Percentiles rank a stretch among this genome's conserved stretches.
Evolutionary conservation across 768 basidiomycete species (phyloP).

Genomic region (Mrakia blollopis): DNA sequence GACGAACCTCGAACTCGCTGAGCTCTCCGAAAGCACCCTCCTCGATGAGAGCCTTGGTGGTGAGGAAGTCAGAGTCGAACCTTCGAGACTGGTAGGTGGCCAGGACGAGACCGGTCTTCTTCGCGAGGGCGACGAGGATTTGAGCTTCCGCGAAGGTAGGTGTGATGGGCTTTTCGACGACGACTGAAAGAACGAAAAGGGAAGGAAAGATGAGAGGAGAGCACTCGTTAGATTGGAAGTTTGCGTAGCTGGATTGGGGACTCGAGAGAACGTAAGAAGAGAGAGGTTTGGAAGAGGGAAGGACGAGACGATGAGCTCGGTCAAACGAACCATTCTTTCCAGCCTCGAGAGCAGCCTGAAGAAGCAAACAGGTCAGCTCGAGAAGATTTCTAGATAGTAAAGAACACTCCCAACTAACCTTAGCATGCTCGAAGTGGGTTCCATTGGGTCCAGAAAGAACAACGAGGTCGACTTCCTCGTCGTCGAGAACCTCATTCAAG

Average conservation of each 20-base stretch:
- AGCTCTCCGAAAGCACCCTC: constrained; percentile 52
- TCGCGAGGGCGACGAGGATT: constrained; percentile 59
- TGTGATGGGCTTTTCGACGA: constrained; percentile 78
- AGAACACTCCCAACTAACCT: constrained; percentile 39
- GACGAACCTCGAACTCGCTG: constrained; percentile 57
- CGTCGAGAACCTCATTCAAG: constrained; percentile 58
- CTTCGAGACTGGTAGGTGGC: constrained; percentile 43
- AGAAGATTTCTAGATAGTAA: not conserved
- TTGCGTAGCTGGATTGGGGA: no score
- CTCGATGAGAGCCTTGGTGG: constrained; percentile 57
- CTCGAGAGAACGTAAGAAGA: not conserved
- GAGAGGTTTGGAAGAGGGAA: not conserved
- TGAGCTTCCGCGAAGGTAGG: constrained; percentile 57
- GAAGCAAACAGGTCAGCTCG: not conserved
- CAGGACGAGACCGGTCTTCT: constrained; percentile 57
- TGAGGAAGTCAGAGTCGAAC: constrained; percentile 58
- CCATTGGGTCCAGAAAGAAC: constrained; percentile 67
- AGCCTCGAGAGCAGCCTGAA: constrained; percentile 54
- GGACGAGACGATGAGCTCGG: not conserved
- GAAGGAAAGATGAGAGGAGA: not conserved
- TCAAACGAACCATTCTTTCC: constrained; percentile 65
- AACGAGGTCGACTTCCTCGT: constrained; percentile 59
- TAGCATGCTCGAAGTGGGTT: constrained; percentile 66
- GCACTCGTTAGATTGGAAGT: no score
- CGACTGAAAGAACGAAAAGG: constrained; percentile 46